Evolutionary conservation across 2,329 filamentous ascomycete species (phyloP), one percentile per base, ranked within the genome.

Genomic region (Fusarium caatingaense): DNA sequence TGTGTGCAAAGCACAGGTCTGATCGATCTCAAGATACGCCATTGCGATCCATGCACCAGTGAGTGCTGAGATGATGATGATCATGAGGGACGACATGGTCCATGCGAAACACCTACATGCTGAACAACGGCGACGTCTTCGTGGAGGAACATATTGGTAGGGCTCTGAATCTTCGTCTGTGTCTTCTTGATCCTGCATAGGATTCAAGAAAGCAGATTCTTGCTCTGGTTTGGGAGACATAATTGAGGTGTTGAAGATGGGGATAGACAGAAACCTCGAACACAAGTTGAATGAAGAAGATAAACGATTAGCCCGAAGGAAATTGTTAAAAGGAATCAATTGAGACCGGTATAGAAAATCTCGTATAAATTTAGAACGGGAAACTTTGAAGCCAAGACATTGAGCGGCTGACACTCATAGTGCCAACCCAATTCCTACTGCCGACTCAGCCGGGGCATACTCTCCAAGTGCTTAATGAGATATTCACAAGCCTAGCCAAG

Each of bases 1-100:
- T 9, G 80, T 82, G 20, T 81, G 76, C 2, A 69, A 37, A 37
- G 71, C 72, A 30, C 72, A 74, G 6, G 67, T 72, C 27, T 71
- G 66, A 30, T 74, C 72, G 20, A 74, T 57, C 44, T 74, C 66
- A 7, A 73, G 34, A 30, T 61, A 69, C 15, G 56, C 49, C 49
- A 72, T 70, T 2, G 72, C 70, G 45, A 74, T 56, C 65, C 68
- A 74, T 11, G 72, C 72, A 16, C 72, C 72, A 0, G 46, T n/a
- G 2, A 69, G 37, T 1, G 50, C 72, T 15, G 72, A 74, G 20
- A 72, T 48, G 9, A 73, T 27, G 37, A 72, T 49, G 2, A 68
- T 27, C 2, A 28, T 49, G 12, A 62, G 30, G 2, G 71, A 47
- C 11, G 54, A 37, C 9, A 66, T 48, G 8, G 50, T 30, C 61